These are phyloP conservation scores for Corynespora cassiicola DNA, from an alignment of 2,329 filamentous ascomycete species.

Conservation along the genomic window DNA sequence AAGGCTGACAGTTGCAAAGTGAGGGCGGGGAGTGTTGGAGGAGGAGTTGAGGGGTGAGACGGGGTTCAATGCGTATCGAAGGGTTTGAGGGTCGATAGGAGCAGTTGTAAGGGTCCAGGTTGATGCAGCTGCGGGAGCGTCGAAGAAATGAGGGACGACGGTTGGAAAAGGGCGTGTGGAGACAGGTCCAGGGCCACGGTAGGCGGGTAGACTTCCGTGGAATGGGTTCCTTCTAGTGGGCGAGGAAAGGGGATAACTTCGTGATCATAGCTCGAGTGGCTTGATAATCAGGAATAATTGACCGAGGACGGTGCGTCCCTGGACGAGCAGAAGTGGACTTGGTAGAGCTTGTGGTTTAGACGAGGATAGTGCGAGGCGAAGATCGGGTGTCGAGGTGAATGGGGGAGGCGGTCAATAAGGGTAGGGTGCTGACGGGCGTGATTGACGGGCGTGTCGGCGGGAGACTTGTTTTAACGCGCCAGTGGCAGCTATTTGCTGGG, in stretches of 20 bases:
- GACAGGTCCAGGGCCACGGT: conserved; percentile 50
- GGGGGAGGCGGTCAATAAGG: conserved; percentile 30
- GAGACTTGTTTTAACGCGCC: conserved; percentile 24
- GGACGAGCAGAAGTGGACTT: conserved; percentile 43
- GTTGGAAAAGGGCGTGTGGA: conserved; percentile 49
- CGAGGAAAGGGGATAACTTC: conserved; percentile 45
- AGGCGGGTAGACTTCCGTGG: conserved; percentile 48
- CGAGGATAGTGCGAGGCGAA: conserved; percentile 8
- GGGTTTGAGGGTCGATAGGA: conserved; percentile 41
- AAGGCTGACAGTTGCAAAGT: conserved; percentile 11
- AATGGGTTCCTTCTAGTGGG: conserved; percentile 46
- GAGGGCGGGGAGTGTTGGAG: conserved; percentile 30
- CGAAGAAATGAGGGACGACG: conserved; percentile 49
- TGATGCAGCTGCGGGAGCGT: conserved; percentile 45
- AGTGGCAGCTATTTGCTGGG: conserved; percentile 24
- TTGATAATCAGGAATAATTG: conserved; percentile 46
- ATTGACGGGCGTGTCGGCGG: conserved; percentile 22
- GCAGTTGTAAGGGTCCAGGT: conserved; percentile 48
- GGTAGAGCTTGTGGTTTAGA: conserved; percentile 15
- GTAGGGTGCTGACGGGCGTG: conserved; percentile 28
- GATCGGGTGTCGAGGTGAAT: too few relatives aligned
- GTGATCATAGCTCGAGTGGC: conserved; percentile 47
- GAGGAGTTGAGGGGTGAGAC: conserved; percentile 27
- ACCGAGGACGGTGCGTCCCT: conserved; percentile 42
- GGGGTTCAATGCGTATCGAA: conserved; percentile 45